A percentile compares a stretch with the other conserved stretches of the same genome.
Conservation (phyloP, 352 stramenopile genomes). For the Thalassiosira mediterranea region DNA sequence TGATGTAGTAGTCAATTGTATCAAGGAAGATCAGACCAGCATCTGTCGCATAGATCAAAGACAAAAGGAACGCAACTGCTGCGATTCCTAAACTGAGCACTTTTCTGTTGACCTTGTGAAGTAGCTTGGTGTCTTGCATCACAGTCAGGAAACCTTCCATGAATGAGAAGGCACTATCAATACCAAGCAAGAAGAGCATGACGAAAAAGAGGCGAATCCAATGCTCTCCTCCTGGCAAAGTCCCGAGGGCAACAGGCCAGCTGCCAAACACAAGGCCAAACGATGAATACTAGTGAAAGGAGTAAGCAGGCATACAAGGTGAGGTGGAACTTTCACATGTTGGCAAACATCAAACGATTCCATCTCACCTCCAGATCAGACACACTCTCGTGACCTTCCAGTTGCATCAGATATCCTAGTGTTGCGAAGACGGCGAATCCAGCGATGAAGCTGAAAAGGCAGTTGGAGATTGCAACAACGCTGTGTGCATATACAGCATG, state of each 20-base stretch:
- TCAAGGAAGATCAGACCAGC: slow-evolving; percentile 71
- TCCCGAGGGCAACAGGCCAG: slow-evolving; percentile 68
- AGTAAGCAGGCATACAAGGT: slow-evolving; percentile 10
- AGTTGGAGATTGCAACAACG: slow-evolving; percentile 66
- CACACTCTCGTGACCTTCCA: slow-evolving; percentile 47
- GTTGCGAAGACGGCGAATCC: slow-evolving; percentile 79
- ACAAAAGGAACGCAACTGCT: too few species aligned
- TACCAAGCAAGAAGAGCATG: slow-evolving; percentile 75
- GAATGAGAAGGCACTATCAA: slow-evolving; percentile 75
- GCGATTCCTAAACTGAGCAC: too few species aligned
- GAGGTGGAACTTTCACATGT: slow-evolving; percentile 12
- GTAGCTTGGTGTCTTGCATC: slow-evolving; percentile 32
- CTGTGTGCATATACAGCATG: slow-evolving; percentile 75
- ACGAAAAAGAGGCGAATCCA: slow-evolving; percentile 73
- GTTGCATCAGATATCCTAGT: slow-evolving; percentile 56
- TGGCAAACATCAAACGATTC: slow-evolving; percentile 5
- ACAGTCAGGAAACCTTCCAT: slow-evolving; percentile 58
- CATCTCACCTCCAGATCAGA: too few species aligned
- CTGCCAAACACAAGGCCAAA: slow-evolving; percentile 62
- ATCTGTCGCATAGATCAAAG: too few species aligned
- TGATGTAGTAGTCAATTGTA: slow-evolving; percentile 77
- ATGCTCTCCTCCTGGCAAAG: slow-evolving; percentile 47
- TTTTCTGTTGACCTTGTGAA: slow-evolving; percentile 14
- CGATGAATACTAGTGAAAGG: slow-evolving; percentile 37
- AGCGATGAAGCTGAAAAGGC: slow-evolving; percentile 68